Percentiles rank a stretch among this genome's conserved stretches.
Conservation (phyloP, 202 grass and related monocot species). For the Digitaria exilis region DNA sequence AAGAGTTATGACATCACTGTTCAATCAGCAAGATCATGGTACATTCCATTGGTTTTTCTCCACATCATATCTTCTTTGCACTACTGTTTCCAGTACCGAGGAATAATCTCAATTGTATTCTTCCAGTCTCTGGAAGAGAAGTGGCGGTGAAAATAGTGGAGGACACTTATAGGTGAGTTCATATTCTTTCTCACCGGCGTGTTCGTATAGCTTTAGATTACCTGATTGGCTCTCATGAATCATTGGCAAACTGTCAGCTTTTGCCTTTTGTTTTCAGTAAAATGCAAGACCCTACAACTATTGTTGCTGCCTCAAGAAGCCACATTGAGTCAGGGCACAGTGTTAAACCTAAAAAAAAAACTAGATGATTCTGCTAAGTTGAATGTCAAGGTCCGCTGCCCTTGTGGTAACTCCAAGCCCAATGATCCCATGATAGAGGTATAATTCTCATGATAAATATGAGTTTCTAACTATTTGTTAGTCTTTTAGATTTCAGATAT, state of each 20-base stretch:
- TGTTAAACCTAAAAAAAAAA: conserved; percentile 40
- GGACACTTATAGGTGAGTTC: conserved; percentile 39
- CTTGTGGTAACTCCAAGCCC: conserved; percentile 42
- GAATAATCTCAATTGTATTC: not conserved
- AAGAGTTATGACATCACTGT: conserved; percentile 55
- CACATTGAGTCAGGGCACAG: conserved; percentile 6
- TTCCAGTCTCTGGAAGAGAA: conserved; percentile 39
- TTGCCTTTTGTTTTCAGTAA: conserved; percentile 41
- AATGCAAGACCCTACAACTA: conserved; percentile 42
- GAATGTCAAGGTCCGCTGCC: conserved; percentile 44
- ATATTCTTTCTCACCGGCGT: not conserved
- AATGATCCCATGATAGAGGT: conserved; percentile 45
- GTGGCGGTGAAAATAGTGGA: conserved; percentile 41
- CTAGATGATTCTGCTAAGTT: conserved; percentile 14
- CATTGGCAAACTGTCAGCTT: conserved; percentile 8
- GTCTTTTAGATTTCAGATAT: not conserved
- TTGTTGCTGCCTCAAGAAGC: conserved; percentile 22
- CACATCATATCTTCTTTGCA: conserved; percentile 7
- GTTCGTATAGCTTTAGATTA: not conserved
- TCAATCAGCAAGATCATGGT: conserved; percentile 63
- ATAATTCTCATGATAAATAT: conserved; percentile 17
- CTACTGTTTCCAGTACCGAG: not conserved
- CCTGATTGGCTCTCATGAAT: not conserved
- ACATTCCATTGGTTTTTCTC: conserved; percentile 16
- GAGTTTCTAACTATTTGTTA: not conserved